Conservation (phyloP, 257 asterid genomes). For the Fraxinus quadrangulata region DNA sequence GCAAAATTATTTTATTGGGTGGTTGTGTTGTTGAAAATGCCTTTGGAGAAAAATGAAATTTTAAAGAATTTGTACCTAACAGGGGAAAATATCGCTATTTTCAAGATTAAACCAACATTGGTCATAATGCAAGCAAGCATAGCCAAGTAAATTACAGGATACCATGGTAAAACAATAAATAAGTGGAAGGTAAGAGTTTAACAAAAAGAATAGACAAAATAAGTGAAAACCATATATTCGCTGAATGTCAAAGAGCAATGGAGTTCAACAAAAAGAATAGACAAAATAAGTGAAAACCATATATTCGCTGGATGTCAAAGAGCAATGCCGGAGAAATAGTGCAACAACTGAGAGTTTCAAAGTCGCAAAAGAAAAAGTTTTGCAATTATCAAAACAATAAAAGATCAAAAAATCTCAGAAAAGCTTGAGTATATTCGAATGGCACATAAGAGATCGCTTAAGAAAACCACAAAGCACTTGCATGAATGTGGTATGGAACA, state of each 20-base stretch:
- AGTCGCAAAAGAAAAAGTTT: background rate
- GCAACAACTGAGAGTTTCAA: constrained; percentile 3
- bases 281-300: background rate
- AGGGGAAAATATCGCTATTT: background rate
- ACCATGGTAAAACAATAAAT: background rate
- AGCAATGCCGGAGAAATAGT: background rate
- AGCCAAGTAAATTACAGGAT: background rate
- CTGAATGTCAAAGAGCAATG: background rate
- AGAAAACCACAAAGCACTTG: constrained; percentile 1
- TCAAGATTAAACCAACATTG: constrained; percentile 19
- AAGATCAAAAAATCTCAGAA: constrained; percentile 2
- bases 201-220: background rate
- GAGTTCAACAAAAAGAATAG: constrained; percentile 10
- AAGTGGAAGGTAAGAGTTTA: constrained; percentile 1
- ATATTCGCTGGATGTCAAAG: background rate
- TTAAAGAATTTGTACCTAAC: too few species aligned
- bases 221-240: background rate
- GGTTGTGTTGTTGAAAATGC: too few species aligned
- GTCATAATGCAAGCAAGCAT: background rate
- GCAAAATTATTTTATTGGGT: too few species aligned
- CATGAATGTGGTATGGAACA: constrained; percentile 11
- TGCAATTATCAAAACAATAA: background rate
- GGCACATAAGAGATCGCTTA: constrained; percentile 9
- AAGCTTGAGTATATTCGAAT: background rate
- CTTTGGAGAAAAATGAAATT: too few species aligned